Percentiles rank a stretch among this genome's conserved stretches.
phyloP scores from a whole-genome alignment of 2,329 filamentous ascomycete genomes.

The Botrytis medusae region DNA sequence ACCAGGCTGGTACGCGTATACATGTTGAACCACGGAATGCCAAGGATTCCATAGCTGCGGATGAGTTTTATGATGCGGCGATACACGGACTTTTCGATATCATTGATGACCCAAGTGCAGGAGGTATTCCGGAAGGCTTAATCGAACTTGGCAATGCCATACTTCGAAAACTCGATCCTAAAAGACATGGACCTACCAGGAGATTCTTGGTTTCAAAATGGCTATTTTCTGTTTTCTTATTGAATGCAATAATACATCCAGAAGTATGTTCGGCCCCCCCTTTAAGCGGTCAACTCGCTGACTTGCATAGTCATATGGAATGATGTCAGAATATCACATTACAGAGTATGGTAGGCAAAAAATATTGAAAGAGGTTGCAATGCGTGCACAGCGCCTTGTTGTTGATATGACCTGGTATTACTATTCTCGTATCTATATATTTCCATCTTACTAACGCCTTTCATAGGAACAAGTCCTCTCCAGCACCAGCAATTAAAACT shows the following conservation, averaged over 20 bases:
- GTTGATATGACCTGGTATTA: slow-evolving; percentile 66
- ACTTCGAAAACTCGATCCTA: slow-evolving; percentile 70
- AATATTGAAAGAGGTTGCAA: slow-evolving; percentile 75
- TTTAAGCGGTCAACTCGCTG: slow-evolving; percentile 22
- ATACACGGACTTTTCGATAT: slow-evolving; percentile 81
- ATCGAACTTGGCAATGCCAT: slow-evolving; percentile 84
- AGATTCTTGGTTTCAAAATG: slow-evolving; percentile 87
- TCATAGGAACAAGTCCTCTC: slow-evolving; percentile 57
- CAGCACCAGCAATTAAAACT: slow-evolving; percentile 60
- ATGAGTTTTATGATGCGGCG: slow-evolving; percentile 84
- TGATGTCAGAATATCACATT: slow-evolving; percentile 88
- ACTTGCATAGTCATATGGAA: slow-evolving; percentile 51
- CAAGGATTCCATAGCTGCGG: slow-evolving; percentile 77
- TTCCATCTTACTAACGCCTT: slow-evolving; percentile 18
- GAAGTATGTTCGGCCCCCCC: slow-evolving; percentile 57
- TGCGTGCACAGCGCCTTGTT: slow-evolving; percentile 75
- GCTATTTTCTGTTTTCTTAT: slow-evolving; percentile 85
- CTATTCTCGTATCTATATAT: background rate
- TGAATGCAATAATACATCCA: slow-evolving; percentile 81
- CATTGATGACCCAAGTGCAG: slow-evolving; percentile 79
- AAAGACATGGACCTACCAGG: slow-evolving; percentile 71
- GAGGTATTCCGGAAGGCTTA: slow-evolving; percentile 82
- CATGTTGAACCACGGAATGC: slow-evolving; percentile 71
- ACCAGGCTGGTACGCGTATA: slow-evolving; percentile 69
- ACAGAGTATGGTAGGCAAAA: slow-evolving; percentile 86